Evolutionary conservation across 768 basidiomycete species (phyloP).

Genomic region (Boletus rubropictus): DNA sequence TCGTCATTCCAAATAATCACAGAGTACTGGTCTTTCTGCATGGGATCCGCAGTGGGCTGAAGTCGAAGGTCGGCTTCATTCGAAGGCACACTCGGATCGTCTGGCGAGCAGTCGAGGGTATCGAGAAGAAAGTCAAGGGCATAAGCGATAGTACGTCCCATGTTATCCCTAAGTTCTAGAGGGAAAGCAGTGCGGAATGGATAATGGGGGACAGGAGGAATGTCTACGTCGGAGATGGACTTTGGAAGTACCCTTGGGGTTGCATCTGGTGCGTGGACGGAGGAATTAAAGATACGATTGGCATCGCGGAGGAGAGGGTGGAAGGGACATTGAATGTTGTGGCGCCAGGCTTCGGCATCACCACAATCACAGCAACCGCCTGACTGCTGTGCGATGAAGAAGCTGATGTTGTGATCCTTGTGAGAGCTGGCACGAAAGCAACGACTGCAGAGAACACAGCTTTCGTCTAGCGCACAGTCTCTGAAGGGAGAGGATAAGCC

Average conservation of each 20-base stretch:
- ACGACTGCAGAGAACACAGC: conserved; percentile 81
- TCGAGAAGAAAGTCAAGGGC: conserved; percentile 80
- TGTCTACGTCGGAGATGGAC: conserved; percentile 39
- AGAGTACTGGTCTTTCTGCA: conserved; percentile 73
- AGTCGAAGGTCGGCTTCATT: conserved; percentile 66
- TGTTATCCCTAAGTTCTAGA: conserved; percentile 64
- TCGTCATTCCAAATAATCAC: conserved; percentile 96
- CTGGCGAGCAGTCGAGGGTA: conserved; percentile 75
- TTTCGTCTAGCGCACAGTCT: conserved; percentile 86
- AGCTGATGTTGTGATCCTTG: conserved; percentile 81
- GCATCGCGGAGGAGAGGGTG: conserved; percentile 52
- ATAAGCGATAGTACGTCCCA: conserved; percentile 68
- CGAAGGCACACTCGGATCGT: conserved; percentile 62
- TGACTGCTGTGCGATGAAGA: conserved; percentile 88
- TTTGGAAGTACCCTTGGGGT: conserved; percentile 40
- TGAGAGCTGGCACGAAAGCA: conserved; percentile 92
- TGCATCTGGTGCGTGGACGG: conserved; percentile 24
- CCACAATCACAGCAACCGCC: conserved; percentile 96
- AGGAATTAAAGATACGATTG: conserved; percentile 7
- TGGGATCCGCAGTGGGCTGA: conserved; percentile 72
- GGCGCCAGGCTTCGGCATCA: conserved; percentile 82
- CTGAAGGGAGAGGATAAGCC: conserved; percentile 36
- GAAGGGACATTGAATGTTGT: conserved; percentile 59
- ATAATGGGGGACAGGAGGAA: conserved; percentile 58
- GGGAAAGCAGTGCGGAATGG: conserved; percentile 53